Percentiles rank a stretch among this genome's conserved stretches.
phyloP scores from a whole-genome alignment of 805 yeast genomes.

The Spathaspora arborariae region DNA sequence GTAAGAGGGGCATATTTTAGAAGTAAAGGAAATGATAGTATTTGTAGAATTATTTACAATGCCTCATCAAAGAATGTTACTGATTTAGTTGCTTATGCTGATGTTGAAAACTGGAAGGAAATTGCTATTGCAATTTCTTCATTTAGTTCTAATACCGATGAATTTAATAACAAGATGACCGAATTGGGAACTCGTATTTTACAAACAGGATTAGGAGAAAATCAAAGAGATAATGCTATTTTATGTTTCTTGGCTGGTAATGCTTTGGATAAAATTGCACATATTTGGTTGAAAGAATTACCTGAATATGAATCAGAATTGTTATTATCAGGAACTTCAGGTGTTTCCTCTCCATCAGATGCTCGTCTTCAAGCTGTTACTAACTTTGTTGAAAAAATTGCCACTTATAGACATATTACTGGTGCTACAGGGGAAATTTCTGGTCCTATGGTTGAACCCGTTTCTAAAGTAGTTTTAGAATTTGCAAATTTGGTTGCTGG shows the following conservation, averaged over 20 bases:
- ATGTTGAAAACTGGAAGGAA: conserved; percentile 78
- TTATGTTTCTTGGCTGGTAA: conserved; percentile 76
- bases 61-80: conserved; percentile 50
- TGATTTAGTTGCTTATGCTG: conserved; percentile 76
- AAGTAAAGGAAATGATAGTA: conserved; percentile 48
- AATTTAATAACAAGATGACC: conserved; percentile 53
- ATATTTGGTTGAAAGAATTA: conserved; percentile 79
- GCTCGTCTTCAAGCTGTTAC: conserved; percentile 82
- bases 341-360: conserved; percentile 61
- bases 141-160: conserved; percentile 43
- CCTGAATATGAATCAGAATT: conserved; percentile 37
- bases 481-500: conserved; percentile 77
- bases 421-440: conserved; percentile 31
- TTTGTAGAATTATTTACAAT: conserved; percentile 73
- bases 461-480: conserved; percentile 68
- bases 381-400: conserved; percentile 78
- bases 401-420: conserved; percentile 61
- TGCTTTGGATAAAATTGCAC: conserved; percentile 72
- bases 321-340: conserved; percentile 43
- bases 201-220: conserved; percentile 19
- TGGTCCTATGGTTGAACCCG: conserved; percentile 44
- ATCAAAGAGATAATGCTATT: conserved; percentile 70
- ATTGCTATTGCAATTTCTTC: conserved; percentile 69
- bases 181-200: conserved; percentile 77
- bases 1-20: conserved; percentile 71